Evolutionary conservation across 345 rosid genomes (phyloP).

Genomic region (Anastatica hierochuntica): DNA sequence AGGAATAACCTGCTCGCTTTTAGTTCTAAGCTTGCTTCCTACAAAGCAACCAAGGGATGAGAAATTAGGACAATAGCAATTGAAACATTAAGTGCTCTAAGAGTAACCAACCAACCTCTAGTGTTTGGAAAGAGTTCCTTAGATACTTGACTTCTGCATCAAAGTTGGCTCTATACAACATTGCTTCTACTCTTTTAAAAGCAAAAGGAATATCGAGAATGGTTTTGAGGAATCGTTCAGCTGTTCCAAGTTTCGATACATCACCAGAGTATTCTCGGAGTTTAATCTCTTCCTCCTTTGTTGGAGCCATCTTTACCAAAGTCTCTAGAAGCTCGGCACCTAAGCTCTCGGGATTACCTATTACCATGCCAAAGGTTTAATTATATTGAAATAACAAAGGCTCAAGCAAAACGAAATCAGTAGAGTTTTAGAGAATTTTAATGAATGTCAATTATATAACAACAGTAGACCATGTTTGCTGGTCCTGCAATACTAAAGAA

Average conservation of each 20-base stretch:
- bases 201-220: constrained; percentile 88
- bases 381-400: neutral
- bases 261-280: constrained; percentile 76
- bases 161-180: constrained; percentile 93
- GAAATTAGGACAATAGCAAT: neutral
- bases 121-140: constrained; percentile 73
- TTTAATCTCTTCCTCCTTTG: constrained; percentile 94
- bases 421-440: too few species aligned
- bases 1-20: constrained; percentile 84
- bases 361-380: constrained; percentile 2
- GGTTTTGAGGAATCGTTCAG: constrained; percentile 85
- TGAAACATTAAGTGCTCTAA: neutral
- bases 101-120: constrained; percentile 52
- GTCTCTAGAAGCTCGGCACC: constrained; percentile 93
- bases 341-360: constrained; percentile 85
- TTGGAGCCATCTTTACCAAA: constrained; percentile 95
- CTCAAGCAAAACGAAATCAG: too few species aligned
- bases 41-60: constrained; percentile 1
- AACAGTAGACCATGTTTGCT: constrained; percentile 3
- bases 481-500: neutral
- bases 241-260: constrained; percentile 67
- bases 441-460: neutral
- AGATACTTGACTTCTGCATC: constrained; percentile 83
- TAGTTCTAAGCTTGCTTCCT: constrained; percentile 87
- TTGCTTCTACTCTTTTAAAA: constrained; percentile 89